Conservation (phyloP, 306 rosid species). For the Hylodesmum podocarpum region DNA sequence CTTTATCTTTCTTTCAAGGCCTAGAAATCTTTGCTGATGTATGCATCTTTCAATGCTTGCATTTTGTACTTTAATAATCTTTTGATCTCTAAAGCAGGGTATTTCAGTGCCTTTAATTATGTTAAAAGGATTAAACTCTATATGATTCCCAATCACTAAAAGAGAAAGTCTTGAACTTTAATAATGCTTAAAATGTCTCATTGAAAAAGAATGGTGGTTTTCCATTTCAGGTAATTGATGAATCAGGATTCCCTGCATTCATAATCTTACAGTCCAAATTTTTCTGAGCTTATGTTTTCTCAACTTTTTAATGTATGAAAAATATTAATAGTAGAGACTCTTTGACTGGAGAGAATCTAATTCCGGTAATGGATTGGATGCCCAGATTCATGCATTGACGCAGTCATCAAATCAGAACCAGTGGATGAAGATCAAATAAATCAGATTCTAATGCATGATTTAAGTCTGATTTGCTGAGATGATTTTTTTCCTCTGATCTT, state of each 20-base stretch:
- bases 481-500: neutral
- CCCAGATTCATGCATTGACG: neutral
- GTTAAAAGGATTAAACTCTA: neutral
- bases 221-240: neutral
- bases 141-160: neutral
- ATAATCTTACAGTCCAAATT: neutral
- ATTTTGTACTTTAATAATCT: neutral
- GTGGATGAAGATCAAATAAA: neutral
- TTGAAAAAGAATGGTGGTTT: neutral
- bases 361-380: neutral
- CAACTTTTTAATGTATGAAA: neutral
- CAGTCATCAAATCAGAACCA: neutral
- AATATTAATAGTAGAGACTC: neutral
- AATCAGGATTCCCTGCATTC: neutral
- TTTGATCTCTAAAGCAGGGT: neutral
- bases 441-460: neutral
- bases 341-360: neutral
- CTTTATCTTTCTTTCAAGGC: constrained; percentile 13
- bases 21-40: constrained; percentile 11
- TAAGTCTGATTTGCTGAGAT: neutral
- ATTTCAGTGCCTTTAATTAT: neutral
- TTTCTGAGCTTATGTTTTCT: neutral
- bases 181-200: neutral
- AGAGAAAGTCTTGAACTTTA: neutral
- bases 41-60: constrained; percentile 7